These are phyloP conservation scores for Podospora conica DNA, from an alignment of 495 filamentous ascomycete species.

Conservation along the genomic window DNA sequence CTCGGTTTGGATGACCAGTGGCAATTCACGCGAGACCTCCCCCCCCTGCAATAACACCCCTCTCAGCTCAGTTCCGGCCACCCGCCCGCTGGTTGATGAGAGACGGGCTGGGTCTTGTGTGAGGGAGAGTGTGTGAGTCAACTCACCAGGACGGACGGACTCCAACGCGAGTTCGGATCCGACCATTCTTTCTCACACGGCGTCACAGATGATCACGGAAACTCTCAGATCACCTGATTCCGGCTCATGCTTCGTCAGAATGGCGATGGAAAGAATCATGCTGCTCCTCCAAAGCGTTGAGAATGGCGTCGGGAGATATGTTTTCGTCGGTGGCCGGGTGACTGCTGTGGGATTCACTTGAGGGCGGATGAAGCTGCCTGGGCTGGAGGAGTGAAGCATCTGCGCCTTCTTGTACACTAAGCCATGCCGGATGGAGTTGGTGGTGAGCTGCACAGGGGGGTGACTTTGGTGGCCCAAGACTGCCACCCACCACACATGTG, in stretches of 20 bases:
- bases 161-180: background rate
- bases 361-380: constrained; percentile 17
- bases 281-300: too few relatives aligned
- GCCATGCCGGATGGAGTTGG: constrained; percentile 18
- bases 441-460: constrained; percentile 24
- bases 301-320: background rate
- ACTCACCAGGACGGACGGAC: too few relatives aligned
- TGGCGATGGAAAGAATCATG: background rate
- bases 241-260: background rate
- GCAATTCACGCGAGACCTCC: constrained; percentile 8
- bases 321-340: constrained; percentile 1
- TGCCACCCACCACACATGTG: background rate
- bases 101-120: constrained; percentile 9
- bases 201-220: background rate
- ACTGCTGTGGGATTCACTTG: background rate
- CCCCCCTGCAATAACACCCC: constrained; percentile 8
- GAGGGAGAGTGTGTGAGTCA: constrained; percentile 10
- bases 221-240: background rate
- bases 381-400: constrained; percentile 18
- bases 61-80: constrained; percentile 11
- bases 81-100: constrained; percentile 1
- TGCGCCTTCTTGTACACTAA: constrained; percentile 14
- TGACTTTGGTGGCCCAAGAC: constrained; percentile 10
- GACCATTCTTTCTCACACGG: background rate
- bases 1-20: background rate